Percentiles rank a stretch among this genome's conserved stretches.
Evolutionary conservation across 805 yeast genomes (phyloP).

Genomic region (Saccharomyces mikatae): DNA sequence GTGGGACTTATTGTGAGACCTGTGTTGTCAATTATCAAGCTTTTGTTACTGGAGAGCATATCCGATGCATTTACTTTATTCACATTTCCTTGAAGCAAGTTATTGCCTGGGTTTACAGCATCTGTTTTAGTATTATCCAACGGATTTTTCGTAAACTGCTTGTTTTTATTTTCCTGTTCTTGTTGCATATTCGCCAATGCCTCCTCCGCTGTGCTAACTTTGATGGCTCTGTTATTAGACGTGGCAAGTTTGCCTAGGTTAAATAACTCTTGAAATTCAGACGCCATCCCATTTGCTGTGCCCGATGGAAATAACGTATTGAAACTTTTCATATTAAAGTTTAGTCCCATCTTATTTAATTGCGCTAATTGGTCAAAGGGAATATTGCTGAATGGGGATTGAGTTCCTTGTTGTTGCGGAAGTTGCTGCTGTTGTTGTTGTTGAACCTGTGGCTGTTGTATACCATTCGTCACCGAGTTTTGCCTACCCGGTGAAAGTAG

Average conservation of each 20-base stretch:
- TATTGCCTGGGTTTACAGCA: background rate
- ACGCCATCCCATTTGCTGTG: slow-evolving; percentile 28
- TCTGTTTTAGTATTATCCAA: background rate
- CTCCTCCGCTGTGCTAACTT: slow-evolving; percentile 23
- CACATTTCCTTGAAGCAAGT: background rate
- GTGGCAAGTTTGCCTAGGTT: slow-evolving; percentile 13
- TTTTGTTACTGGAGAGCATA: background rate
- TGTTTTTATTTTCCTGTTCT: slow-evolving; percentile 11
- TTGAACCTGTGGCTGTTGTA: background rate
- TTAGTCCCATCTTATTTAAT: slow-evolving; percentile 11
- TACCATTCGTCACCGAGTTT: slow-evolving; percentile 1
- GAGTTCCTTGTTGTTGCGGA: slow-evolving; percentile 8
- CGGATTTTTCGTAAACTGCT: background rate
- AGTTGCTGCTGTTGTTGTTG: background rate
- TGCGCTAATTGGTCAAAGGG: slow-evolving; percentile 6
- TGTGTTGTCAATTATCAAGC: background rate
- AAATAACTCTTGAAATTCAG: slow-evolving; percentile 26
- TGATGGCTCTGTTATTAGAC: slow-evolving; percentile 17
- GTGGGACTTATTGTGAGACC: background rate
- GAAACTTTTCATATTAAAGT: slow-evolving; percentile 7
- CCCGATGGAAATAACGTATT: slow-evolving; percentile 19
- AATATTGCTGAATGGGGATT: background rate
- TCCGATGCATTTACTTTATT: background rate
- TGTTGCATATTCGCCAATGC: slow-evolving; percentile 29
- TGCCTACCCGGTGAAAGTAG: slow-evolving; percentile 10